Conservation (phyloP, 495 filamentous ascomycete species). For the Penicillium taxi region DNA sequence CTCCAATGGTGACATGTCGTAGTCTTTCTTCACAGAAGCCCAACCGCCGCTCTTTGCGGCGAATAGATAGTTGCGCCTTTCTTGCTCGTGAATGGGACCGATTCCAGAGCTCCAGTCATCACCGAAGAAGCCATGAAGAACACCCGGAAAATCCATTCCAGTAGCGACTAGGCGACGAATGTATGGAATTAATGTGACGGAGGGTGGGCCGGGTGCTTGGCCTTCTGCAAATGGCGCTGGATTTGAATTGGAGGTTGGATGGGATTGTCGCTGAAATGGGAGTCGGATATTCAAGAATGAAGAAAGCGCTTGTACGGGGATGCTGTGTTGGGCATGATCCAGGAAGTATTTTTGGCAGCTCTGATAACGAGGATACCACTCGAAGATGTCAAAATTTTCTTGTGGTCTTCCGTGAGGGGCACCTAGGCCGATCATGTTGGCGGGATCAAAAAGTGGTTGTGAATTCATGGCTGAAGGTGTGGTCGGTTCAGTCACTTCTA, state of each 20-base stretch:
- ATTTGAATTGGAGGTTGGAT: slow-evolving; percentile 31
- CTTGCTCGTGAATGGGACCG: slow-evolving; percentile 75
- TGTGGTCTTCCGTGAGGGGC: slow-evolving; percentile 29
- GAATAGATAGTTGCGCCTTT: slow-evolving; percentile 90
- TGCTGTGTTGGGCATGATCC: slow-evolving; percentile 81
- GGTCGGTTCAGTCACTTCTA: slow-evolving; percentile 11
- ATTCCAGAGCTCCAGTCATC: slow-evolving; percentile 79
- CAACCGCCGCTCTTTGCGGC: slow-evolving; percentile 87
- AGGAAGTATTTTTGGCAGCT: slow-evolving; percentile 90
- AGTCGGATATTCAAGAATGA: slow-evolving; percentile 80
- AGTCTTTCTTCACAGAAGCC: slow-evolving; percentile 78
- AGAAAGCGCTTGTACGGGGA: slow-evolving; percentile 76
- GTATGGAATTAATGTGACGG: slow-evolving; percentile 77
- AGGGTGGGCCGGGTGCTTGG: slow-evolving; percentile 25
- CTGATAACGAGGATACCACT: slow-evolving; percentile 90
- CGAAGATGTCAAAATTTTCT: slow-evolving; percentile 65
- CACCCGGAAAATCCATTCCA: slow-evolving; percentile 74
- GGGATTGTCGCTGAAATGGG: slow-evolving; percentile 39
- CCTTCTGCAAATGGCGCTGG: slow-evolving; percentile 23
- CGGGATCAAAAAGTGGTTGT: slow-evolving; percentile 32
- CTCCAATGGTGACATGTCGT: slow-evolving; percentile 76
- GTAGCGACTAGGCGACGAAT: slow-evolving; percentile 86
- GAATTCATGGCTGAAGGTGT: slow-evolving; percentile 27
- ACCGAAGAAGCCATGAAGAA: slow-evolving; percentile 91
- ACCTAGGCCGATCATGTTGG: slow-evolving; percentile 34